Percentiles rank a stretch among this genome's conserved stretches.
Evolutionary conservation across 140 eudicot species (phyloP).

Genomic region (Senecio squalidus): DNA sequence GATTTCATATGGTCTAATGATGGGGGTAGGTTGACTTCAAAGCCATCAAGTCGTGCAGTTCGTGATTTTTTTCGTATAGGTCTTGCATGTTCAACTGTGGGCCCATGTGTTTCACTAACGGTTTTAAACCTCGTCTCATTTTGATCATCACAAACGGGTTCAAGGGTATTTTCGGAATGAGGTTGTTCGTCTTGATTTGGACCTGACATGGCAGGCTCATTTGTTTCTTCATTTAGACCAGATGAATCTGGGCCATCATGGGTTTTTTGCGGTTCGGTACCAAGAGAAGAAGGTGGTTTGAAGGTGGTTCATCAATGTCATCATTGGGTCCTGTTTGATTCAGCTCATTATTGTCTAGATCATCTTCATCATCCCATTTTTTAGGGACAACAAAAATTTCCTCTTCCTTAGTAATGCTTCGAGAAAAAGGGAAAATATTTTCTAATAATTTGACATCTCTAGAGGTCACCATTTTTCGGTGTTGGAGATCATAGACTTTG

Average conservation of each 20-base stretch:
- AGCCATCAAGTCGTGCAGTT: neutral
- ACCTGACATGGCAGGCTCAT: neutral
- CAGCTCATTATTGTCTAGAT: neutral
- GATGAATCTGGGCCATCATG: neutral
- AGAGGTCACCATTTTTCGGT: neutral
- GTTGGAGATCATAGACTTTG: neutral
- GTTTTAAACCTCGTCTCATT: neutral
- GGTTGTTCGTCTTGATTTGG: neutral
- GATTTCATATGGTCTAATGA: neutral
- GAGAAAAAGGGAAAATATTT: neutral
- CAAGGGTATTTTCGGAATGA: neutral
- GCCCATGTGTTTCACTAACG: neutral
- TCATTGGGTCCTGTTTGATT: neutral
- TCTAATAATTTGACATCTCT: constrained; percentile 5
- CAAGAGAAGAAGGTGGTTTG: neutral
- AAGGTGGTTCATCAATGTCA: neutral
- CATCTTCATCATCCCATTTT: neutral
- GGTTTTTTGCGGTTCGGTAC: neutral
- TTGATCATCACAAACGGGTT: neutral
- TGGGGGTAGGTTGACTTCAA: neutral
- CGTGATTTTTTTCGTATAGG: neutral
- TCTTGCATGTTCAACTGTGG: neutral
- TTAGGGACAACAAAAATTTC: neutral
- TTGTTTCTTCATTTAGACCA: neutral
- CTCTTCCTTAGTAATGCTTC: neutral